These are phyloP conservation scores for Cryptosporidium tyzzeri DNA, from an alignment of 169 alveolate species.

Conservation along the genomic window DNA sequence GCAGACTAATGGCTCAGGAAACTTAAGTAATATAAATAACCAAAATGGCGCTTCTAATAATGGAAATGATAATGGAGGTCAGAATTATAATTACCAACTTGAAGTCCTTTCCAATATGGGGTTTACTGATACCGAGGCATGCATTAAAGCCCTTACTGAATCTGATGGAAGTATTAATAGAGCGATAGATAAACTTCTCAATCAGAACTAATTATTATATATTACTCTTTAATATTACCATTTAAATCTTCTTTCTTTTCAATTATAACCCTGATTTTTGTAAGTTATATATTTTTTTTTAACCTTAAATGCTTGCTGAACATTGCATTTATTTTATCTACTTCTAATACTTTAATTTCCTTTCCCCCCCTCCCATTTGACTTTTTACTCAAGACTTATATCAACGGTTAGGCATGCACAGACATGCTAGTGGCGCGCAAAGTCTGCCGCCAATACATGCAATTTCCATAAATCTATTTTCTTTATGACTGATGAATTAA, in stretches of 20 bases:
- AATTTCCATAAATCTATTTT: background rate
- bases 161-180: conserved; percentile 86
- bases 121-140: conserved; percentile 83
- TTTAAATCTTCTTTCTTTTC: background rate
- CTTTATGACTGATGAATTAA: no score
- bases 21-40: background rate
- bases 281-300: background rate
- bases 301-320: no score
- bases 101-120: conserved; percentile 86
- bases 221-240: background rate
- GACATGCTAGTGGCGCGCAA: background rate
- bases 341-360: no score
- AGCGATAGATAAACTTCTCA: conserved; percentile 84
- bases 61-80: background rate
- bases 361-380: background rate
- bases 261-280: background rate
- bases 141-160: conserved; percentile 84
- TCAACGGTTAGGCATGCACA: background rate
- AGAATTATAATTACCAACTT: conserved; percentile 78
- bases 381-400: no score
- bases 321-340: no score
- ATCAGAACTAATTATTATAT: conserved; percentile 18
- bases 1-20: background rate
- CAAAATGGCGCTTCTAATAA: background rate
- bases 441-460: background rate